Conservation (phyloP, 2,329 filamentous ascomycete genomes). For the Drechslerella stenobrocha region DNA sequence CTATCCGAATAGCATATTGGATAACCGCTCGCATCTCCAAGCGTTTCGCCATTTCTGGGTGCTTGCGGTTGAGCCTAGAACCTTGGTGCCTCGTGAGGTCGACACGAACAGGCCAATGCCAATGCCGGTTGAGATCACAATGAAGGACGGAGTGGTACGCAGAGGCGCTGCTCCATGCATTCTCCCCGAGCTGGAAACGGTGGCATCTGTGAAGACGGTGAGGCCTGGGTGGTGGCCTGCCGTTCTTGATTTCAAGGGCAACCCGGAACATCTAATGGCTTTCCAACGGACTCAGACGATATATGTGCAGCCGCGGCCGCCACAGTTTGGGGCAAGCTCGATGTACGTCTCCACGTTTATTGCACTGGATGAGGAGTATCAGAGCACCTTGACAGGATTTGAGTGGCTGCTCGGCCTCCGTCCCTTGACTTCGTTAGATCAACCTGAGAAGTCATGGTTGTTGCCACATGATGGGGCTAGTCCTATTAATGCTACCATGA, state of each 20-base stretch:
- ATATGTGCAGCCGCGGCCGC: conserved; percentile 71
- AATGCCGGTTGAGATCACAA: conserved; percentile 69
- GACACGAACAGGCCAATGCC: conserved; percentile 78
- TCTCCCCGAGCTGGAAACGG: conserved; percentile 67
- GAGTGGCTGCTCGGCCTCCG: conserved; percentile 74
- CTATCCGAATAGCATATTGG: conserved; percentile 83
- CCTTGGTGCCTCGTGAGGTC: conserved; percentile 82
- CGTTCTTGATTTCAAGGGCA: conserved; percentile 70
- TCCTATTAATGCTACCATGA: conserved; percentile 59
- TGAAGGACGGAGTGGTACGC: conserved; percentile 60
- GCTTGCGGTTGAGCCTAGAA: conserved; percentile 83
- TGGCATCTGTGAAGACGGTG: conserved; percentile 65
- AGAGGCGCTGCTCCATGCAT: conserved; percentile 61
- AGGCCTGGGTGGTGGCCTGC: conserved; percentile 78
- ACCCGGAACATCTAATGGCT: conserved; percentile 65
- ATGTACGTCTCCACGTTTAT: conserved; percentile 75
- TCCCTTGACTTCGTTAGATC: conserved; percentile 61
- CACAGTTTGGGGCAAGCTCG: conserved; percentile 65
- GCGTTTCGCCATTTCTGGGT: conserved; percentile 98
- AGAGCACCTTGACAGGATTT: conserved; percentile 60
- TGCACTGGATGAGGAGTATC: conserved; percentile 68
- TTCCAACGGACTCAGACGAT: conserved; percentile 73
- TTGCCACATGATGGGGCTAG: conserved; percentile 61
- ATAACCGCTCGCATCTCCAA: conserved; percentile 92
- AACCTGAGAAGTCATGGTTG: conserved; percentile 69